Base-by-base conservation (phyloP, 306 rosid species). In the Rosa rugosa region DNA sequence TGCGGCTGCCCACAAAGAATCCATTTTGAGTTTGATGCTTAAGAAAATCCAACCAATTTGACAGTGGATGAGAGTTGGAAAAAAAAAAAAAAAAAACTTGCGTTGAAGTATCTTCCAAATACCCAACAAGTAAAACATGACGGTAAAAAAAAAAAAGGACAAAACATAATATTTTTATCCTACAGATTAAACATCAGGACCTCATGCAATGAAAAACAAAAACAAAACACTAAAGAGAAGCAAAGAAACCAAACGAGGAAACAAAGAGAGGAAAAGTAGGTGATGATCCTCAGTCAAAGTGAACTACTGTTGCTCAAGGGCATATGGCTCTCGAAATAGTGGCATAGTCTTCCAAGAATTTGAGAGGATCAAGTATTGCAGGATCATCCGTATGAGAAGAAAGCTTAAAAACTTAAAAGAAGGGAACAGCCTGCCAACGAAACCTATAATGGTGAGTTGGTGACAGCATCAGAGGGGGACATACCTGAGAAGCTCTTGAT, bases 401-500 rank as follows among this genome's bases (percentile, higher is more conserved):
- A 70, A 5, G 31, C 12, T 7, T 70, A 46, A 25, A 45, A 44
- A 5, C n/a, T 23, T 64, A 18, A 11, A 42, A 71, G 69, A 56
- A 44, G 68, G 50, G 41, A 75, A 67, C 18, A 63, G 76, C 41
- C 67, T 1, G 46, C 31, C 20, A 34, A 64, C 42, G 9, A 27
- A 47, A 62, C 45, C 11, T 45, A 77, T 66, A 49, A 77, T 13
- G 67, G 38, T 42, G 45, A 50, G 46, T 34, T 5, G 47, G 49
- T 73, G 49, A 12, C 66, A 73, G 42, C n/a, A 51, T n/a, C 66
- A 81, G 83, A 72, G 59, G 66, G 68, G 83, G 16, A 71, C 81
- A 78, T 82, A 94, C 99, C 99, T 92, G 89, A 80, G 91, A 84
- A 76, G 79, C 66, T 84, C 75, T 81, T 47, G 79, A 16, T 83